phyloP scores from a whole-genome alignment of 352 stramenopile genomes.

The Phytopythium litorale region DNA sequence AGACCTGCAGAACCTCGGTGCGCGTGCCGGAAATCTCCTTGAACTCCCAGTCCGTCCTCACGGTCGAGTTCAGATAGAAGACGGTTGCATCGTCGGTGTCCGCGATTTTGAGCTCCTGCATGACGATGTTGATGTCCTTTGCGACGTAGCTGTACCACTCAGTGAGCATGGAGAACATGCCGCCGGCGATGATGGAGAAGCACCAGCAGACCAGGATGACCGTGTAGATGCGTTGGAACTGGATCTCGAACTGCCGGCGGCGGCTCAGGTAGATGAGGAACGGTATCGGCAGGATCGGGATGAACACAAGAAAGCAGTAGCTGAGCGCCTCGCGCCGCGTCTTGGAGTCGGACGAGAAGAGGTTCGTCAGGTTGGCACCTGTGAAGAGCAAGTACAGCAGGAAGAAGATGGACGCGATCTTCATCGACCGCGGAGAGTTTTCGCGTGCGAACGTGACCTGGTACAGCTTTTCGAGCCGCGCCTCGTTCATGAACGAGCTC shows the following conservation, averaged over 20 bases:
- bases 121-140: constrained; percentile 63
- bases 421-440: constrained; percentile 62
- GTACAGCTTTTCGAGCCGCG: constrained; percentile 72
- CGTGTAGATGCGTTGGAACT: constrained; percentile 76
- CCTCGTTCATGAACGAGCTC: constrained; percentile 66
- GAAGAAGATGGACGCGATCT: constrained; percentile 62
- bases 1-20: constrained; percentile 48
- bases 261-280: constrained; percentile 64
- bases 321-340: constrained; percentile 43
- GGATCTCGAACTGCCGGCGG: constrained; percentile 55
- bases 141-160: constrained; percentile 78
- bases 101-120: constrained; percentile 47
- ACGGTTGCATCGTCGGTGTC: constrained; percentile 20
- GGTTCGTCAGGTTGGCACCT: constrained; percentile 63
- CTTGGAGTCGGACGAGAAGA: constrained; percentile 52
- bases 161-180: constrained; percentile 81
- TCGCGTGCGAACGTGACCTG: constrained; percentile 79
- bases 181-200: constrained; percentile 67
- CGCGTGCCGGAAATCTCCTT: constrained; percentile 49
- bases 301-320: constrained; percentile 73
- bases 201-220: constrained; percentile 63
- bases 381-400: constrained; percentile 72
- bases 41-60: constrained; percentile 48
- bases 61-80: constrained; percentile 63
- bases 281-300: constrained; percentile 60